Evolutionary conservation across 345 rosid genomes (phyloP).

Genomic region (Luvunga scandens): DNA sequence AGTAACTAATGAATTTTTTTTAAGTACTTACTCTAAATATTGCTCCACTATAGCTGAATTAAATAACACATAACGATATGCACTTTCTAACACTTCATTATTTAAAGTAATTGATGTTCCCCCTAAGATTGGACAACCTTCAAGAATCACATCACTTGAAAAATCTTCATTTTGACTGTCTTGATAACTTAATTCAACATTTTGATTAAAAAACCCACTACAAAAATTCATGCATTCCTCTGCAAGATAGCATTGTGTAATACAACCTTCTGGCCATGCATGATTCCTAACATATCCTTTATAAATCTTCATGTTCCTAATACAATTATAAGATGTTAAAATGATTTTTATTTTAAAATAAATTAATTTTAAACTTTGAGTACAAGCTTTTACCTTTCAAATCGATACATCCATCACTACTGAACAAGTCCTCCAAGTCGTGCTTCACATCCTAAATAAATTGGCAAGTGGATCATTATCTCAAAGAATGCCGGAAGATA

Average conservation of each 20-base stretch:
- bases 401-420: accelerated
- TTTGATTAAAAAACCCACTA: background rate
- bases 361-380: background rate
- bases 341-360: background rate
- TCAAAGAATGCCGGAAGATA: no score
- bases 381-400: background rate
- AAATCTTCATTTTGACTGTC: background rate
- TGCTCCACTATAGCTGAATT: background rate
- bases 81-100: background rate
- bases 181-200: background rate
- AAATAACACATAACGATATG: background rate
- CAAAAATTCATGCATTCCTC: background rate
- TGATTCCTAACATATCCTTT: background rate
- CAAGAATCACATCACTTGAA: background rate
- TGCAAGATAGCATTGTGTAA: no score
- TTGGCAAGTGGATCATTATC: no score
- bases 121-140: no score
- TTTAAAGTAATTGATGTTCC: no score
- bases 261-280: background rate
- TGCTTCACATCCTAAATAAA: no score
- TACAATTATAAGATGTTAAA: background rate
- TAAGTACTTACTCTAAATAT: background rate
- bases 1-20: background rate
- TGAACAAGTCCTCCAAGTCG: no score
- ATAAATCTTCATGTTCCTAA: background rate